Conservation (phyloP, 805 yeast species). For the Lachancea kluyveri region DNA sequence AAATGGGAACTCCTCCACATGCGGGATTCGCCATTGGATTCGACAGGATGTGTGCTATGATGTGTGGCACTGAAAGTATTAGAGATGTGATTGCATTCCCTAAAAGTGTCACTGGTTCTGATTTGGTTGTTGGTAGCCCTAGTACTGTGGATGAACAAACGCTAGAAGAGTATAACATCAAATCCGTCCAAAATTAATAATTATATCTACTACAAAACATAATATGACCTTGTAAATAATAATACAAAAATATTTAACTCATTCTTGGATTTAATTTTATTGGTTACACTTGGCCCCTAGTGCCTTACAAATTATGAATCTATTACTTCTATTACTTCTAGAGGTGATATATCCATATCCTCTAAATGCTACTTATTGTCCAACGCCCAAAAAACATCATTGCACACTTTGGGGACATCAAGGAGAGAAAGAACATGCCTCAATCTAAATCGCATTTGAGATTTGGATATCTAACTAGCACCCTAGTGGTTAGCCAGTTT, state of each 20-base stretch:
- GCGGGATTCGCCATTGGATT: conserved; percentile 96
- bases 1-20: conserved; percentile 96
- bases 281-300: not conserved
- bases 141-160: conserved; percentile 47
- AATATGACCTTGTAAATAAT: not conserved
- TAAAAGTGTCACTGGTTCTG: conserved; percentile 82
- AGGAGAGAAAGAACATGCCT: too few species aligned
- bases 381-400: too few species aligned
- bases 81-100: conserved; percentile 96
- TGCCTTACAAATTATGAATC: not conserved
- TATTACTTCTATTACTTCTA: not conserved
- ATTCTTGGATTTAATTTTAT: too few species aligned
- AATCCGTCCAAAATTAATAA: conserved; percentile 41
- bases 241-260: too few species aligned
- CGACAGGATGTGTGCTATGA: conserved; percentile 88
- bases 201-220: too few species aligned
- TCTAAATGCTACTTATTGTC: too few species aligned
- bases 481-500: not conserved
- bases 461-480: not conserved
- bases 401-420: too few species aligned
- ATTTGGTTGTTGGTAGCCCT: conserved; percentile 85
- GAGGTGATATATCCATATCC: not conserved
- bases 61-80: conserved; percentile 68
- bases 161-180: conserved; percentile 50
- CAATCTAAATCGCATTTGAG: not conserved